phyloP scores from a whole-genome alignment of 2,329 filamentous ascomycete genomes.

The Didymella segeticola region DNA sequence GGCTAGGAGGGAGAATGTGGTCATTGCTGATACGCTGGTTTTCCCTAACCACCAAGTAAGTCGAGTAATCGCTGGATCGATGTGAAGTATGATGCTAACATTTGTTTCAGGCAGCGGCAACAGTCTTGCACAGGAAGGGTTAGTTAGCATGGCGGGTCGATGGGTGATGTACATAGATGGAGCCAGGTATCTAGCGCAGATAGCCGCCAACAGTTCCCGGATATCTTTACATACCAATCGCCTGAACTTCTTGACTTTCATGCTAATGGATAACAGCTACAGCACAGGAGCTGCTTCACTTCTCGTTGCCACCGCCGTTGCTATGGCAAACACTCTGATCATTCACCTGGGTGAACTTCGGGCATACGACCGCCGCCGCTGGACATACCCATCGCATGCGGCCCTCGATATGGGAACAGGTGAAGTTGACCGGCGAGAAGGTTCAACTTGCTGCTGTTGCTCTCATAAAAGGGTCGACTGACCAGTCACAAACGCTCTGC shows the following conservation, averaged over 20 bases:
- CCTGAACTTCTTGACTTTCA: background rate
- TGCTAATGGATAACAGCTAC: background rate
- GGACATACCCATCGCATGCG: background rate
- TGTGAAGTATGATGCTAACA: constrained; percentile 18
- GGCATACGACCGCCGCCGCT: background rate
- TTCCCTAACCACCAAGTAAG: constrained; percentile 89
- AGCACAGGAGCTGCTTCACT: background rate
- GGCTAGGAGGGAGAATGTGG: constrained; percentile 85
- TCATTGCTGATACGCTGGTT: constrained; percentile 84
- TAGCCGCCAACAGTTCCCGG: too few relatives aligned
- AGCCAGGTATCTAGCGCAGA: background rate
- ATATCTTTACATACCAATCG: too few relatives aligned
- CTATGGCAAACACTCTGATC: background rate
- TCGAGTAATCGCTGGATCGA: constrained; percentile 14
- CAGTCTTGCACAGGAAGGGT: constrained; percentile 46
- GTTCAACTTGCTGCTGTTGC: background rate
- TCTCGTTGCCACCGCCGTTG: background rate
- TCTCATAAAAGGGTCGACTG: background rate
- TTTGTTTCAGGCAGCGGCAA: constrained; percentile 41
- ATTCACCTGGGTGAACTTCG: background rate
- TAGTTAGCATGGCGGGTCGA: too few relatives aligned
- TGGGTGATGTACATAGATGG: background rate
- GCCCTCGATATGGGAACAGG: background rate
- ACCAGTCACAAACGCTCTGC: background rate
- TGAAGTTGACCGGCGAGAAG: background rate